Conservation (phyloP, 73 alveolate species). For the Breviolum minutum region DNA sequence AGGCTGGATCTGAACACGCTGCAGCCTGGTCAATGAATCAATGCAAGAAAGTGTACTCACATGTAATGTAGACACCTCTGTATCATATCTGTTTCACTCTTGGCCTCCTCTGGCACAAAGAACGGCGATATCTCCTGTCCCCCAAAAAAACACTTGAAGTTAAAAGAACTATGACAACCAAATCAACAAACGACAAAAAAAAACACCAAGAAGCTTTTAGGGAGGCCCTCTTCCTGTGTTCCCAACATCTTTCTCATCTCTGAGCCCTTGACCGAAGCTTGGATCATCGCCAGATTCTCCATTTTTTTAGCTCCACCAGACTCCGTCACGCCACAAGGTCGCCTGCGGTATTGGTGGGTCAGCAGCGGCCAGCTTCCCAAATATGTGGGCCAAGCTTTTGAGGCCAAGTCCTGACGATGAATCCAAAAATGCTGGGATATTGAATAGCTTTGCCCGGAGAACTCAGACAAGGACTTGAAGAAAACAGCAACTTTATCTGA, state of each 20-base stretch:
- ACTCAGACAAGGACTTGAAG: too few species aligned
- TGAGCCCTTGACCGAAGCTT: slow-evolving; percentile 26
- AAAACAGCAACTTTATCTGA: not conserved
- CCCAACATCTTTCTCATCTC: not conserved
- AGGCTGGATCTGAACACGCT: not conserved
- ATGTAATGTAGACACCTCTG: not conserved
- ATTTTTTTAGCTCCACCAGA: not conserved
- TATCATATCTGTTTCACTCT: not conserved
- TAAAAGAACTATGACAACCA: too few species aligned
- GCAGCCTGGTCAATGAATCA: slow-evolving; percentile 1
- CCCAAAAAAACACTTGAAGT: too few species aligned
- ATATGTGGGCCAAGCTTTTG: not conserved
- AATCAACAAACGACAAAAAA: too few species aligned
- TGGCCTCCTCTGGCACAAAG: slow-evolving; percentile 40
- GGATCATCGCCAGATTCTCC: slow-evolving; percentile 8
- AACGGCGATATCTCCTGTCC: slow-evolving; percentile 24
- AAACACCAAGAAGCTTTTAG: too few species aligned
- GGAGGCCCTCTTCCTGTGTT: not conserved
- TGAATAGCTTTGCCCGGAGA: not conserved
- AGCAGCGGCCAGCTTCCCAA: slow-evolving; percentile 36
- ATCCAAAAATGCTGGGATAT: not conserved
- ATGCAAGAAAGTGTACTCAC: too few species aligned
- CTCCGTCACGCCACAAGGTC: slow-evolving; percentile 39
- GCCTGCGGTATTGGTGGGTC: slow-evolving; percentile 25
- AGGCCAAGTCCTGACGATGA: not conserved